Base-by-base conservation (phyloP, 164 flowering plant species). In the Cinnamomum micranthum region DNA sequence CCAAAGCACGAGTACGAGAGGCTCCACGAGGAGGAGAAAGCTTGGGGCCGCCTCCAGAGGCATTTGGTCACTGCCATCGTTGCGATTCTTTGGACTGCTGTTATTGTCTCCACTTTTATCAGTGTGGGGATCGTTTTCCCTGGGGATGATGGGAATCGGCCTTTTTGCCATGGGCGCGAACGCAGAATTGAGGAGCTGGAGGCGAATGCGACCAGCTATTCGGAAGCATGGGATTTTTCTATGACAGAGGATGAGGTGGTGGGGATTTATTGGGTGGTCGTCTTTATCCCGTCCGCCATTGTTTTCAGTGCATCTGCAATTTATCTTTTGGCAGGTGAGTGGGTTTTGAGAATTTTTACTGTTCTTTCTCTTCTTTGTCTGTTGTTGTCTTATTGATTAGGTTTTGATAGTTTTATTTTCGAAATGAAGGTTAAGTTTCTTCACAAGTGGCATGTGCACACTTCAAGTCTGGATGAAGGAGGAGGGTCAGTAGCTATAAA, bases 1-100 rank as follows among this genome's bases (percentile, higher is more conserved):
- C 97, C 95, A 71, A 95, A 91, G 80, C 97, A 84, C 80, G 97
- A 92, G 85, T 95, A 92, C 80, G 86, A 89, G 76, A 81, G 75
- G 72, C 89, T 95, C 50, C 84, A 95, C 2, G 97, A 92, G 7
- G 95, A 95, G 71, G 97, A 92, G 31, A 89, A 82, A 76, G 97
- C 90, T 0, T 90, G 92, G 92, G 66, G 78, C 9, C 87, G 85
- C 69, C 81, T 95, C 2, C 95, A 88, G 75, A 82, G 88, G 65
- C 99, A 97, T 12, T 0, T 88, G 6, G 23, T 86, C 10, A 41
- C 79, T 24, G 73, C 68, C 15, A 4, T 69, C 0, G 25, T 88
- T 51, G 51, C 77, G 47, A 19, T 85, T 62, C 41, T 93, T 19
- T 81, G 86, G 59, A 12, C 88, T 5, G 82, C 78, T 1, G 76